A percentile compares a stretch with the other conserved stretches of the same genome.
phyloP scores from a whole-genome alignment of 768 basidiomycete species.

The Boletus reticulatus region DNA sequence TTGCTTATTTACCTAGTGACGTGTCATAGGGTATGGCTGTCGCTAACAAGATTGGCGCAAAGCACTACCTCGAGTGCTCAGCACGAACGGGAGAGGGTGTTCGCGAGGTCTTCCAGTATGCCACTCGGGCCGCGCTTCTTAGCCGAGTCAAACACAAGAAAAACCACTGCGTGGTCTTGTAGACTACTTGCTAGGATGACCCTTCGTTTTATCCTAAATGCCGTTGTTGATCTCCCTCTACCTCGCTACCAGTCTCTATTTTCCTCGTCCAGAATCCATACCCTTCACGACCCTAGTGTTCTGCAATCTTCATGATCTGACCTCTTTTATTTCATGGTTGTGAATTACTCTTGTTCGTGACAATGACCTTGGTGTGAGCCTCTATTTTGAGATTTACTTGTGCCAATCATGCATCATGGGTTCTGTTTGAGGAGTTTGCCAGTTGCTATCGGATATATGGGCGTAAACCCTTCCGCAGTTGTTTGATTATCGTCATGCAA shows the following conservation, averaged over 20 bases:
- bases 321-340: slow-evolving; percentile 19
- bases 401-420: background rate
- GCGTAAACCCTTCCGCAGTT: background rate
- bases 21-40: slow-evolving; percentile 84
- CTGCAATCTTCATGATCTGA: slow-evolving; percentile 39
- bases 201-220: slow-evolving; percentile 18
- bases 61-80: slow-evolving; percentile 96
- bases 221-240: slow-evolving; percentile 18
- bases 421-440: slow-evolving; percentile 1
- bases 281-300: slow-evolving; percentile 37
- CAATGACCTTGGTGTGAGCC: background rate
- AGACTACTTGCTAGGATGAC: slow-evolving; percentile 30
- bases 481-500: too few relatives aligned
- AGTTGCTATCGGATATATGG: slow-evolving; percentile 12
- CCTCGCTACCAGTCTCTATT: slow-evolving; percentile 16
- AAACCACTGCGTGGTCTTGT: slow-evolving; percentile 44
- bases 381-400: background rate
- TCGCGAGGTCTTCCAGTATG: slow-evolving; percentile 97
- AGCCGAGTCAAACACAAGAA: slow-evolving; percentile 49
- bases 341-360: slow-evolving; percentile 9
- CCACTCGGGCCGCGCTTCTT: slow-evolving; percentile 89
- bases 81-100: slow-evolving; percentile 97
- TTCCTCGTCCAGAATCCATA: slow-evolving; percentile 30
- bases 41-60: slow-evolving; percentile 94
- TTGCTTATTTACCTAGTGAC: background rate